Evolutionary conservation across 306 rosid genomes (phyloP).

Genomic region (Malus sylvestris): DNA sequence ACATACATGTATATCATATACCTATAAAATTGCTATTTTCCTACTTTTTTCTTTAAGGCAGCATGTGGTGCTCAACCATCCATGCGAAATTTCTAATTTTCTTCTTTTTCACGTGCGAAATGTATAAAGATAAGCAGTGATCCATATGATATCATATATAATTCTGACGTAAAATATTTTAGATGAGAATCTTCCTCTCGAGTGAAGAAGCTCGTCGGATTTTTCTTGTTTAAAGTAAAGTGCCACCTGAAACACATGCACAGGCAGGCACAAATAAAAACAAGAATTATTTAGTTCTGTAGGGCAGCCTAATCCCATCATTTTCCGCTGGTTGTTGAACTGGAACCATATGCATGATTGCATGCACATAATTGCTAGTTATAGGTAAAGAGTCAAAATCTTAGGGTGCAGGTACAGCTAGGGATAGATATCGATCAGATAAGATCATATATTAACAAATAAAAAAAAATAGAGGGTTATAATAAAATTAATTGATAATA

Average conservation of each 20-base stretch:
- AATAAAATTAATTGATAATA: too few relatives aligned
- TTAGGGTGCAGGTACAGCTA: background rate
- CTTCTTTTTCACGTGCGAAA: background rate
- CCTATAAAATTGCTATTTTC: too few relatives aligned
- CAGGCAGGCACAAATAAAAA: background rate
- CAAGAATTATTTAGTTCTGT: background rate
- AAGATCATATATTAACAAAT: too few relatives aligned
- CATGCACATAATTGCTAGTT: background rate
- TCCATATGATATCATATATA: background rate
- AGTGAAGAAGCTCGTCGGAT: background rate
- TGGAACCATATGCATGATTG: background rate
- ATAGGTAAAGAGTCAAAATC: background rate
- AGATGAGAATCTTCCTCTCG: background rate
- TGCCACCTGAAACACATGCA: background rate
- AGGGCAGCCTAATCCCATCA: background rate
- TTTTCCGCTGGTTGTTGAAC: background rate
- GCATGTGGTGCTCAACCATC: too few relatives aligned
- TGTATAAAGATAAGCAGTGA: background rate
- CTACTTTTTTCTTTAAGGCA: too few relatives aligned
- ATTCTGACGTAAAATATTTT: background rate
- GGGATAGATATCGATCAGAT: background rate
- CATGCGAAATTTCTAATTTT: background rate
- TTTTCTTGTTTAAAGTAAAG: background rate
- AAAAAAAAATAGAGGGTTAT: too few relatives aligned
- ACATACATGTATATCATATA: too few relatives aligned